Evolutionary conservation across 352 stramenopile species (phyloP).

Genomic region (Phytopythium kandeliae): DNA sequence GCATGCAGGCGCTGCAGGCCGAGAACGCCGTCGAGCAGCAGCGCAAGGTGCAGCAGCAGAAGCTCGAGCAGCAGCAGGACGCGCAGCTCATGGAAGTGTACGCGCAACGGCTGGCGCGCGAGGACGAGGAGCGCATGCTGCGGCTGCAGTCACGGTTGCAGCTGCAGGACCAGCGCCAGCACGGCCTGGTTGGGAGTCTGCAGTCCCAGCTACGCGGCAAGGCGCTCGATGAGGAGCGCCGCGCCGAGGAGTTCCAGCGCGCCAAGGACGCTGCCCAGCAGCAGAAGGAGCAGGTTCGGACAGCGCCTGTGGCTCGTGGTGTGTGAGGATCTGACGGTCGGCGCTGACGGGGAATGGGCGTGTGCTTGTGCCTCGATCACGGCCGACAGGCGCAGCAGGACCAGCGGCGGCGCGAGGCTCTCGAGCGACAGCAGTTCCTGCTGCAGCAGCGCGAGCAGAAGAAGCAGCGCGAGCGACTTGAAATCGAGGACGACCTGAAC

Average conservation of each 20-base stretch:
- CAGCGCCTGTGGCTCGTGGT: not conserved
- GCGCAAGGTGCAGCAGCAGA: conserved; percentile 28
- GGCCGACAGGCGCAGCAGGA: conserved; percentile 11
- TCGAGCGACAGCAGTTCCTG: conserved; percentile 55
- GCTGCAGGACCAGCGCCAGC: conserved; percentile 32
- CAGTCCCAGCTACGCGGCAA: conserved; percentile 48
- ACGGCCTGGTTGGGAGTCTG: conserved; percentile 31
- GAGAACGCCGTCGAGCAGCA: conserved; percentile 43
- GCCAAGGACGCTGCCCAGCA: conserved; percentile 34
- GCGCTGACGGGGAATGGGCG: too few species aligned
- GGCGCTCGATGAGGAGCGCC: conserved; percentile 42
- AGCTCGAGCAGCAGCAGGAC: conserved; percentile 47
- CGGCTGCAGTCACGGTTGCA: conserved; percentile 37
- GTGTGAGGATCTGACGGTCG: not conserved
- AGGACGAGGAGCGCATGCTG: conserved; percentile 50
- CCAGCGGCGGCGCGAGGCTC: conserved; percentile 30
- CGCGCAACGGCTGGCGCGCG: conserved; percentile 40
- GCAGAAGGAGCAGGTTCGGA: conserved; percentile 20
- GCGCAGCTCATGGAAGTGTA: conserved; percentile 71
- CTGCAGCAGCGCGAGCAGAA: conserved; percentile 39
- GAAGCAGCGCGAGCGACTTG: conserved; percentile 46
- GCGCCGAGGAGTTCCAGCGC: conserved; percentile 60
- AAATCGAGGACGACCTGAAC: conserved; percentile 51
- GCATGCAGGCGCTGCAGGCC: conserved; percentile 38
- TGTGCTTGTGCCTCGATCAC: not conserved